Evolutionary conservation across 2,329 filamentous ascomycete genomes (phyloP).

Genomic region (Phyllosticta ampelicida): DNA sequence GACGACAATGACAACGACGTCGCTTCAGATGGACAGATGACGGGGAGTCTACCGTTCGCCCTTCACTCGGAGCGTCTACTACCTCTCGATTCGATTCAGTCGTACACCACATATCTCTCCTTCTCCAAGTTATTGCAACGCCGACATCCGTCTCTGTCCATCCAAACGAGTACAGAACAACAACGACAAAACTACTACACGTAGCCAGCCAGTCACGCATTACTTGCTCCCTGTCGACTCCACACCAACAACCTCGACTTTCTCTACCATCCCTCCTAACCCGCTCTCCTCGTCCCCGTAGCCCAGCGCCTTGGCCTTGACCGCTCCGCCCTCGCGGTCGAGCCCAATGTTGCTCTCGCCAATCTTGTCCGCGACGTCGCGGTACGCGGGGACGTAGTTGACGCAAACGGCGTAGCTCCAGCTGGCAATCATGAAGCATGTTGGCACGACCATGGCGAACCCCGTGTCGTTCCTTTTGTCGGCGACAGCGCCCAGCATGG

Average conservation of each 20-base stretch:
- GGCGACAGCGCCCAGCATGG: conserved; percentile 57
- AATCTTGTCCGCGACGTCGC: conserved; percentile 49
- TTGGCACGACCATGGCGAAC: conserved; percentile 55
- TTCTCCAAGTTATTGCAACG: too few species aligned
- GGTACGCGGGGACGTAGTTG: conserved; percentile 57
- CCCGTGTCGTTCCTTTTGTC: conserved; percentile 51
- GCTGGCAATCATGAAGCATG: conserved; percentile 40
- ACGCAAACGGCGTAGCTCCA: conserved; percentile 37
- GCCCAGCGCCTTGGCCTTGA: conserved; percentile 17
- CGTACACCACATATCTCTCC: too few species aligned
- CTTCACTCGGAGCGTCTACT: too few species aligned
- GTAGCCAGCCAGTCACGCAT: conserved; percentile 16
- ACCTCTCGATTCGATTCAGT: too few species aligned
- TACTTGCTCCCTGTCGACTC: conserved; percentile 23
- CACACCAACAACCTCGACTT: conserved; percentile 22
- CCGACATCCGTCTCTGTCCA: too few species aligned
- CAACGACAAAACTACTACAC: too few species aligned
- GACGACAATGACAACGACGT: too few species aligned
- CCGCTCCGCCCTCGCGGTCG: conserved; percentile 16
- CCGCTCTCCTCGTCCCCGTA: conserved; percentile 20
- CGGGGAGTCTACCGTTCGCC: too few species aligned
- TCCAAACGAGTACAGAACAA: too few species aligned
- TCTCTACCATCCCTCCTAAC: conserved; percentile 20
- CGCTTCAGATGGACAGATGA: too few species aligned
- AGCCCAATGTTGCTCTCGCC: conserved; percentile 37